A percentile compares a stretch with the other conserved stretches of the same genome.
These are phyloP conservation scores for Leccinum boreale DNA, from an alignment of 768 basidiomycete species.

Conservation along the genomic window DNA sequence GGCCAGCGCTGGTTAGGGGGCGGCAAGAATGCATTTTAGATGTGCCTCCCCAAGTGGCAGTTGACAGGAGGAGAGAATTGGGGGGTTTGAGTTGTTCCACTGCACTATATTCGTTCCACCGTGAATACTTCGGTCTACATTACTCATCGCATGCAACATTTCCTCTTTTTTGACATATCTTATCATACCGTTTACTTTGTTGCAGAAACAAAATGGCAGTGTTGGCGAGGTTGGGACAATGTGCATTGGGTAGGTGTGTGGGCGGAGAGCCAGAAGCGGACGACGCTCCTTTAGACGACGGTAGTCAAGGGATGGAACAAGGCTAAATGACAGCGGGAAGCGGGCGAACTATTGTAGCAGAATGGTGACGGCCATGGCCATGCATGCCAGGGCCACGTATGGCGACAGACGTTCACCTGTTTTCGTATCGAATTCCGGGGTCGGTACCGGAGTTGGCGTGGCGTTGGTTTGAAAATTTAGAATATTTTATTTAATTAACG, in stretches of 20 bases:
- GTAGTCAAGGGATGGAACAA: neutral
- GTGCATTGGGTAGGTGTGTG: neutral
- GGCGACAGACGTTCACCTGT: slow-evolving; percentile 93
- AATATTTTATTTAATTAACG: too few relatives aligned
- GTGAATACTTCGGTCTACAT: neutral
- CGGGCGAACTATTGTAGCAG: slow-evolving; percentile 37
- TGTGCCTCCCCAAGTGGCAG: neutral
- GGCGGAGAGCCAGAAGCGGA: neutral
- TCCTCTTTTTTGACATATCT: neutral
- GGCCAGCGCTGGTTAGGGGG: neutral
- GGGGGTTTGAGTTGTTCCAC: neutral
- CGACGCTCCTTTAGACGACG: neutral
- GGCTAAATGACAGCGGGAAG: neutral
- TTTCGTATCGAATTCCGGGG: neutral
- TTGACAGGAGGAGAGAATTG: neutral
- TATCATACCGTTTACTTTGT: neutral
- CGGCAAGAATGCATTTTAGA: neutral
- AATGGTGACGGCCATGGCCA: slow-evolving; percentile 86
- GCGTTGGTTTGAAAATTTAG: neutral
- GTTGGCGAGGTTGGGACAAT: neutral
- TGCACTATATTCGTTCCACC: neutral
- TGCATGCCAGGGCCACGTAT: slow-evolving; percentile 90
- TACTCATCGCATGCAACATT: neutral
- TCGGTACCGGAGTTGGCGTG: neutral
- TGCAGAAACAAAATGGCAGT: neutral